A percentile compares a stretch with the other conserved stretches of the same genome.
Evolutionary conservation across 441 rosid species (phyloP).

Genomic region (Erodium moschatum): DNA sequence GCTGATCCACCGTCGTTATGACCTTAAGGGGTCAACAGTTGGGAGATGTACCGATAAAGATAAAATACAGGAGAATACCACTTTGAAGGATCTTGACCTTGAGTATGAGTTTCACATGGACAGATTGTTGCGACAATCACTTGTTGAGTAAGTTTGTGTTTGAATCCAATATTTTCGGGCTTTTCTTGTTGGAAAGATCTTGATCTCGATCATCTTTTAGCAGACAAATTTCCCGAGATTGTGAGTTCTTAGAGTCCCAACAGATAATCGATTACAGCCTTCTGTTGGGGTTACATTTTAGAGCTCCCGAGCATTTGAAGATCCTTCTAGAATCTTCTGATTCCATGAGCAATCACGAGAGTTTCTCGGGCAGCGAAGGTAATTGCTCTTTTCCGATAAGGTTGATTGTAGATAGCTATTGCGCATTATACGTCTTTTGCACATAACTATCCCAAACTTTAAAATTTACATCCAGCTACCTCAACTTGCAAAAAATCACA

Average conservation of each 20-base stretch:
- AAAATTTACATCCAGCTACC: too few species aligned
- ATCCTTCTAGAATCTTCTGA: constrained; percentile 46
- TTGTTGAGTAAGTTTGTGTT: constrained; percentile 51
- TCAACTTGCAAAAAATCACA: too few species aligned
- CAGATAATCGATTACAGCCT: constrained; percentile 92
- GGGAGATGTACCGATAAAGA: constrained; percentile 68
- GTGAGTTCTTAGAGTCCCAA: constrained; percentile 75
- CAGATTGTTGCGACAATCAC: constrained; percentile 59
- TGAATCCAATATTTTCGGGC: neutral
- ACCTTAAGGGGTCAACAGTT: constrained; percentile 79
- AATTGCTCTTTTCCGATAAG: neutral
- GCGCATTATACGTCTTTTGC: too few species aligned
- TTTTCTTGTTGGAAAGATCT: constrained; percentile 1
- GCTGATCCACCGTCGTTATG: constrained; percentile 79
- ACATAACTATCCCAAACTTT: too few species aligned
- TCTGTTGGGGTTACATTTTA: constrained; percentile 82
- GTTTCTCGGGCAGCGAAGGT: neutral
- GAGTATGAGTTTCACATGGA: constrained; percentile 81
- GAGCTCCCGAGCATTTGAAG: constrained; percentile 74
- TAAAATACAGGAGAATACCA: constrained; percentile 55
- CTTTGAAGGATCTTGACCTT: constrained; percentile 85
- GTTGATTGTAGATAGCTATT: too few species aligned
- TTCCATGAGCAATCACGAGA: constrained; percentile 13
- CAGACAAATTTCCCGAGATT: constrained; percentile 76
- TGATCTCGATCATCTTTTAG: constrained; percentile 11